A percentile compares a stretch with the other conserved stretches of the same genome.
These are phyloP conservation scores for Podosphaera xanthii DNA, from an alignment of 2,329 filamentous ascomycete species.

Conservation along the genomic window DNA sequence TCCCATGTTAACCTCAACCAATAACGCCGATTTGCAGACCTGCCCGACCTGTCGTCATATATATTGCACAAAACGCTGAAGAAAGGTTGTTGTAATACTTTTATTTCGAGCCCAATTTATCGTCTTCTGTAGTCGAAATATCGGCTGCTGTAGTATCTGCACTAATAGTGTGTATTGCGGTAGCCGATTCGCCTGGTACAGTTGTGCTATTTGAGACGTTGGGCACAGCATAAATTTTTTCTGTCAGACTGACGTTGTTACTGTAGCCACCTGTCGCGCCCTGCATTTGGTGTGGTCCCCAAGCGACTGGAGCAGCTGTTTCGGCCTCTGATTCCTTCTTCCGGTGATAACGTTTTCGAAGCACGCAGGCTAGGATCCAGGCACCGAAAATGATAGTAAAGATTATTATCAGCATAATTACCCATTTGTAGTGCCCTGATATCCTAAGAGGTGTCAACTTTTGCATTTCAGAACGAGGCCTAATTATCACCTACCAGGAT, in stretches of 20 bases:
- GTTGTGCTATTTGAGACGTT: not conserved
- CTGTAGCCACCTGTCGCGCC: slow-evolving; percentile 9
- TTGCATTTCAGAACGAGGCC: not conserved
- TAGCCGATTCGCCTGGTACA: not conserved
- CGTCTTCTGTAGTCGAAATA: too few relatives aligned
- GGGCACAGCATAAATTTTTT: not conserved
- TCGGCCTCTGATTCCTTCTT: slow-evolving; percentile 33
- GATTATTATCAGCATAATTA: slow-evolving; percentile 58
- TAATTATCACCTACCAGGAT: not conserved
- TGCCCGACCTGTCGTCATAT: too few relatives aligned
- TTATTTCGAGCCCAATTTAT: too few relatives aligned
- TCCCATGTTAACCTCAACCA: too few relatives aligned
- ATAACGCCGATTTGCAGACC: too few relatives aligned
- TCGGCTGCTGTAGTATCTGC: not conserved
- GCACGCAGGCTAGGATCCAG: slow-evolving; percentile 43
- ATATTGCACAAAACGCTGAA: too few relatives aligned
- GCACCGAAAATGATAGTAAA: slow-evolving; percentile 43
- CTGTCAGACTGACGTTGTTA: slow-evolving; percentile 6
- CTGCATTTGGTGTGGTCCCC: slow-evolving; percentile 19
- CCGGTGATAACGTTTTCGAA: slow-evolving; percentile 51
- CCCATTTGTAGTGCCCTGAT: slow-evolving; percentile 52
- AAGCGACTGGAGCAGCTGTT: slow-evolving; percentile 17
- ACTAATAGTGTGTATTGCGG: not conserved
- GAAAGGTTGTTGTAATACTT: too few relatives aligned
- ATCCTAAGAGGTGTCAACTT: slow-evolving; percentile 25